Evolutionary conservation across 805 yeast genomes (phyloP).

Genomic region (Schizosaccharomyces cryophilus): DNA sequence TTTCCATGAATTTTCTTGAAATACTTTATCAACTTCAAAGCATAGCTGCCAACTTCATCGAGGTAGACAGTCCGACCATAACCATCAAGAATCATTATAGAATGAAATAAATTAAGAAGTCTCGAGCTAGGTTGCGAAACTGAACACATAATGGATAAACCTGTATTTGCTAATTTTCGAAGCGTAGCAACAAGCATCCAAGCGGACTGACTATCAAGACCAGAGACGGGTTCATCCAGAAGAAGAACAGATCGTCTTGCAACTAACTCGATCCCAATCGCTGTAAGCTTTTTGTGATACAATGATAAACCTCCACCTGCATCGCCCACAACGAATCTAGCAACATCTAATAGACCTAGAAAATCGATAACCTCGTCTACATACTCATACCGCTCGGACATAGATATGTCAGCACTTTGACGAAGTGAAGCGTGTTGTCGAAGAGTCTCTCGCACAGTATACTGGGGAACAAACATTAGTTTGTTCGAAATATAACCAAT

Average conservation of each 20-base stretch:
- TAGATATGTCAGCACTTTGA: slow-evolving; percentile 30
- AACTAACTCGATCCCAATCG: slow-evolving; percentile 43
- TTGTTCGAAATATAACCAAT: slow-evolving; percentile 62
- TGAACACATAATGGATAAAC: slow-evolving; percentile 46
- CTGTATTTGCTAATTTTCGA: slow-evolving; percentile 31
- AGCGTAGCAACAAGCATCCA: slow-evolving; percentile 39
- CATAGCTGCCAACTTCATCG: slow-evolving; percentile 45
- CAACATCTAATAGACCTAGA: slow-evolving; percentile 37
- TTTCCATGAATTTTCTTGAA: slow-evolving; percentile 27
- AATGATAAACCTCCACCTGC: slow-evolving; percentile 47
- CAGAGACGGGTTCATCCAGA: slow-evolving; percentile 95
- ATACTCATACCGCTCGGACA: slow-evolving; percentile 33
- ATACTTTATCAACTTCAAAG: slow-evolving; percentile 32
- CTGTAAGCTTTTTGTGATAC: slow-evolving; percentile 36
- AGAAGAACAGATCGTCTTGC: slow-evolving; percentile 53
- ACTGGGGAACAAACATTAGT: slow-evolving; percentile 39
- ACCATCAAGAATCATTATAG: slow-evolving; percentile 39
- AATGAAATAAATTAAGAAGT: slow-evolving; percentile 52
- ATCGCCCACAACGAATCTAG: slow-evolving; percentile 52
- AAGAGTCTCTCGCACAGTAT: slow-evolving; percentile 52
- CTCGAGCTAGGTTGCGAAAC: slow-evolving; percentile 74
- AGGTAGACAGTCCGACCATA: slow-evolving; percentile 59
- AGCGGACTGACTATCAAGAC: slow-evolving; percentile 61
- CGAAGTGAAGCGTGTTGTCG: slow-evolving; percentile 42
- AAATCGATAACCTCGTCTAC: slow-evolving; percentile 41